Conservation (phyloP, 2,329 filamentous ascomycete species). For the Phaeophleospora eucalypticola region DNA sequence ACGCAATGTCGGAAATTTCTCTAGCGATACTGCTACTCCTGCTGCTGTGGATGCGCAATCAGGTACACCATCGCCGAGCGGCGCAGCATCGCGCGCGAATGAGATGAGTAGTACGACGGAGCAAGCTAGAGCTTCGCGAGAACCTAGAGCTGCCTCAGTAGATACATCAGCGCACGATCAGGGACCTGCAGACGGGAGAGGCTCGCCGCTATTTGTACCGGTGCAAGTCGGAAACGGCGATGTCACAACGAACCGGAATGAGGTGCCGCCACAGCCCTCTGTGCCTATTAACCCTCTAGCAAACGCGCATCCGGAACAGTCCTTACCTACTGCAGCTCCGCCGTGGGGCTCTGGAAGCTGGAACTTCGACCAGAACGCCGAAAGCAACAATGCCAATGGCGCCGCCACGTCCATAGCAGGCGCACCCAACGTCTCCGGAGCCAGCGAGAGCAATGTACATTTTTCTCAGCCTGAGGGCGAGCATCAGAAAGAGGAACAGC, state of each 20-base stretch:
- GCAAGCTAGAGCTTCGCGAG: too few species aligned
- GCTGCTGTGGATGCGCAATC: too few species aligned
- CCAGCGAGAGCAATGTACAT: too few species aligned
- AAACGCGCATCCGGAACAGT: background rate
- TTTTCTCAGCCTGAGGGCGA: too few species aligned
- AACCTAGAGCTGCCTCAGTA: too few species aligned
- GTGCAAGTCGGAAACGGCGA: conserved; percentile 1
- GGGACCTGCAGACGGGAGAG: conserved; percentile 27
- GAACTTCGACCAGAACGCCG: conserved; percentile 14
- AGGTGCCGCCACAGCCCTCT: background rate
- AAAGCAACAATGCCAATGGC: conserved; percentile 5
- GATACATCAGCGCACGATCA: too few species aligned
- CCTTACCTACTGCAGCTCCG: background rate
- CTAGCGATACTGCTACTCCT: too few species aligned
- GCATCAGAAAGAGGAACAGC: conserved; percentile 6
- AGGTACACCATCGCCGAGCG: too few species aligned
- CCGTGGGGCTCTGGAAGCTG: conserved; percentile 14
- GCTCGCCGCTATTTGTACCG: conserved; percentile 30
- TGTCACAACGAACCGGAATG: background rate
- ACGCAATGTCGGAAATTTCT: too few species aligned
- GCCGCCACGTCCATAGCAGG: background rate
- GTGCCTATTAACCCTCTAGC: background rate
- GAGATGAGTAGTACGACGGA: too few species aligned
- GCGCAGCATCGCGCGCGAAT: too few species aligned
- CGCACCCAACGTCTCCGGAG: background rate